Base-by-base conservation (phyloP, 2,329 filamentous ascomycete genomes). In the Thielaviopsis ethacetica region DNA sequence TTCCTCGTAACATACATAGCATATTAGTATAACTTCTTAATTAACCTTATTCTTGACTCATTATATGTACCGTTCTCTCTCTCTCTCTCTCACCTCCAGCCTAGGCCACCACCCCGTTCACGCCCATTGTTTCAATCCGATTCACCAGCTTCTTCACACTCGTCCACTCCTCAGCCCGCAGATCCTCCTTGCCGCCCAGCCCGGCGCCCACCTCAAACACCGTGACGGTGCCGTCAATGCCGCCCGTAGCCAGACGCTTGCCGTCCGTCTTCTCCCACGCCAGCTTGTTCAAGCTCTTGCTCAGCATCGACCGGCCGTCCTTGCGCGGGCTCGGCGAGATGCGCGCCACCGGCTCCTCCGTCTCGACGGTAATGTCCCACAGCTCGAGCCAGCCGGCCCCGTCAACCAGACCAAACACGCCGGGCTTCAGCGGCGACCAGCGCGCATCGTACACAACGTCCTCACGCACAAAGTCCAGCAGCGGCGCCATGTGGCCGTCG, bases 371-470 rank as follows among this genome's bases (percentile, higher is more conserved):
- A 56, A 98, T 81, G 68, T 98, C 94, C 88, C 93, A 98, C 55
- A 98, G 78, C 72, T 98, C 94, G 19, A 98, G 76, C 71, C 84
- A 87, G 30, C 93, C 94, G 2, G 88, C 88, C 38, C 93, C 93
- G 65, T 98, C 94, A 2, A 97, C 93, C 21, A 95, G 82, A 1
- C 88, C 89, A 71, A 98, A 98, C 9, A 98, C 88, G 44, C 90
- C 91, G 0, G 93, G 93, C 69, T 93, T 91, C 63, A 93, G 81
- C 0, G 93, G 93, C 15, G 89, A 95, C 94, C 94, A 98, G 57
- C 85, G 85, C 2, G 89, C 91, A 69, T 96, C 91, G 72, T 98
- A 98, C 56, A 98, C 91, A 21, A 96, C 85, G 66, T 98, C 94
- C 72, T 98, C 94, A 58, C 93, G 85, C 21, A 87, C 85, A 67